Conservation (phyloP, 2,329 filamentous ascomycete species). For the Aspergillus caelatus region DNA sequence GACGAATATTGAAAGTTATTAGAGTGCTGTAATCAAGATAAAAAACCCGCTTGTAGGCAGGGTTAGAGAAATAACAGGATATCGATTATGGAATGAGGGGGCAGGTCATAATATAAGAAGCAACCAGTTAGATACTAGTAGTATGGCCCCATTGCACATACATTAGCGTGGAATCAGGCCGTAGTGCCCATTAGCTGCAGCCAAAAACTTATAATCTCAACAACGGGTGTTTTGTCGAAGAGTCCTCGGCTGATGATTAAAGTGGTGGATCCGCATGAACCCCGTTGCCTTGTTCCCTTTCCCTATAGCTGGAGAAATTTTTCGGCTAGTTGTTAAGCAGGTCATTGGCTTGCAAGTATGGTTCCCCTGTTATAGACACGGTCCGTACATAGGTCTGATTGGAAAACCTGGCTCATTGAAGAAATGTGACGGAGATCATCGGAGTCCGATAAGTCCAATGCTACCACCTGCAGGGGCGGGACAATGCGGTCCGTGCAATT, state of each 20-base stretch:
- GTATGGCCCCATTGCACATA: neutral
- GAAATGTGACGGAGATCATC: neutral
- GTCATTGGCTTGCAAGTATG: neutral
- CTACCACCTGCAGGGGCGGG: neutral
- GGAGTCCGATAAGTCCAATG: neutral
- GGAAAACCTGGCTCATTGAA: neutral
- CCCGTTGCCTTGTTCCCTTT: neutral
- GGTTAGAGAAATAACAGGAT: neutral
- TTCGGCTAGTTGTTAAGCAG: neutral
- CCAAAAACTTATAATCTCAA: neutral
- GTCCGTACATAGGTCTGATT: neutral
- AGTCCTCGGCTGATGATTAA: neutral
- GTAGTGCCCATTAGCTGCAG: neutral
- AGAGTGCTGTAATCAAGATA: neutral
- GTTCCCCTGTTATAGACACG: neutral
- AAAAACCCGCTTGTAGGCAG: neutral
- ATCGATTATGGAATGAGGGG: neutral
- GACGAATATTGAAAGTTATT: neutral
- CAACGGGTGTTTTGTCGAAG: neutral
- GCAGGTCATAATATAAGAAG: neutral
- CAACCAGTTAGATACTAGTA: neutral
- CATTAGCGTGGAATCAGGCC: neutral
- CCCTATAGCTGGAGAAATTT: neutral
- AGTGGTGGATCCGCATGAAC: neutral
- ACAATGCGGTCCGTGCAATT: neutral